Conservation (phyloP, 1,284 basidiomycete species). For the Pseudozyma tsukubaensis region DNA sequence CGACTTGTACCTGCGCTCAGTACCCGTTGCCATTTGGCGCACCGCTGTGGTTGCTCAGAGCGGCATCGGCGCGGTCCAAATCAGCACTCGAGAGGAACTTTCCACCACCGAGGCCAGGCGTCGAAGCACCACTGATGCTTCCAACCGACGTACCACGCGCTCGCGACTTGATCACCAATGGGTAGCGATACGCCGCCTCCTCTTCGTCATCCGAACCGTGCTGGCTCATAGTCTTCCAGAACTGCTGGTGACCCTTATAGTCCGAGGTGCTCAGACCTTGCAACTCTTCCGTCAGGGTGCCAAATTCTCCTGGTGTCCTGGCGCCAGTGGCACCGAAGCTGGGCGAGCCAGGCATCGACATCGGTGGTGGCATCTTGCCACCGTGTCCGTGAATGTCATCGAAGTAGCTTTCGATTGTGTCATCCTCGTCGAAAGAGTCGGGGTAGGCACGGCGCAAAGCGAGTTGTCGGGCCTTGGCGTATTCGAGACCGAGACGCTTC, state of each 20-base stretch:
- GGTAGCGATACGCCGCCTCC: constrained; percentile 50
- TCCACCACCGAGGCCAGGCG: constrained; percentile 59
- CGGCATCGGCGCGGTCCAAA: constrained; percentile 58
- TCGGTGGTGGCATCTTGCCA: constrained; percentile 75
- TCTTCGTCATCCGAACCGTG: constrained; percentile 63
- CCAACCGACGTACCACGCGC: constrained; percentile 59
- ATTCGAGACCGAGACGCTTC: constrained; percentile 97
- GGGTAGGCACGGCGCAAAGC: constrained; percentile 94
- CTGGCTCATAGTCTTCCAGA: constrained; percentile 63
- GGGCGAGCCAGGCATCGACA: constrained; percentile 88
- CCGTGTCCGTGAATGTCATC: constrained; percentile 72
- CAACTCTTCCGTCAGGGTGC: constrained; percentile 62
- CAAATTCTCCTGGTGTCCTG: constrained; percentile 63
- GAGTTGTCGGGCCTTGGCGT: constrained; percentile 92
- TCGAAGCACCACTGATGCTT: constrained; percentile 60
- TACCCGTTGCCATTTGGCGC: constrained; percentile 31
- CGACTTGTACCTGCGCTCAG: too few species aligned
- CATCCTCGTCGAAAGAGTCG: constrained; percentile 80
- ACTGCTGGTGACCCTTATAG: constrained; percentile 57
- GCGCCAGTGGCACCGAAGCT: constrained; percentile 67
- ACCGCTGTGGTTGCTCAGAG: constrained; percentile 53
- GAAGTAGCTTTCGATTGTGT: constrained; percentile 75
- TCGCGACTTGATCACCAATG: constrained; percentile 58
- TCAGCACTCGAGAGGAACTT: constrained; percentile 59
- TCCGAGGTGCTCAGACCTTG: constrained; percentile 62